Conservation (phyloP, 2,329 filamentous ascomycete genomes). For the Neofusicoccum sp. region DNA sequence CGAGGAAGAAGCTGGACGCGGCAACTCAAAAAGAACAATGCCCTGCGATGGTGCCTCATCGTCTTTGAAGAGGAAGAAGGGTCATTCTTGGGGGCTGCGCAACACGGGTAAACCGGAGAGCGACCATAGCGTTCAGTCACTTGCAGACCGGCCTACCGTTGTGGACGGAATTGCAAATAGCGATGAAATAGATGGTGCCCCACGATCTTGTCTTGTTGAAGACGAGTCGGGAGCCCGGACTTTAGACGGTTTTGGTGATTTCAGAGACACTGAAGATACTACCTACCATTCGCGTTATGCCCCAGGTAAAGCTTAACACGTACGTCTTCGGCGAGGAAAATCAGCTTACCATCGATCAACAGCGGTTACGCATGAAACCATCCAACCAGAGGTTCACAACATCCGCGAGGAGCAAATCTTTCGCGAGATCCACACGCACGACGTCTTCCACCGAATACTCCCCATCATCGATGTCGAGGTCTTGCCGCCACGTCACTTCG, state of each 20-base stretch:
- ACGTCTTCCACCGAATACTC: constrained; percentile 53
- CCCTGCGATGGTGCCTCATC: neutral
- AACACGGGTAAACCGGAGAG: neutral
- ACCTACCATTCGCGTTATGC: constrained; percentile 37
- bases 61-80: constrained; percentile 3
- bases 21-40: neutral
- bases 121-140: neutral
- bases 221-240: constrained; percentile 1
- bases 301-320: constrained; percentile 32
- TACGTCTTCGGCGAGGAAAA: constrained; percentile 25
- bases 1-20: neutral
- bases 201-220: neutral
- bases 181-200: neutral
- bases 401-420: constrained; percentile 49
- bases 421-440: constrained; percentile 55
- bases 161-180: neutral
- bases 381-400: constrained; percentile 46
- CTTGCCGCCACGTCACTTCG: constrained; percentile 53
- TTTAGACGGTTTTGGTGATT: constrained; percentile 33
- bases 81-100: neutral
- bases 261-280: constrained; percentile 40
- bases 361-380: constrained; percentile 53
- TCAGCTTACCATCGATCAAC: neutral
- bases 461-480: constrained; percentile 55
- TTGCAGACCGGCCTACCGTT: neutral